phyloP scores from a whole-genome alignment of 2,329 filamentous ascomycete genomes.

The Talaromyces islandicus region DNA sequence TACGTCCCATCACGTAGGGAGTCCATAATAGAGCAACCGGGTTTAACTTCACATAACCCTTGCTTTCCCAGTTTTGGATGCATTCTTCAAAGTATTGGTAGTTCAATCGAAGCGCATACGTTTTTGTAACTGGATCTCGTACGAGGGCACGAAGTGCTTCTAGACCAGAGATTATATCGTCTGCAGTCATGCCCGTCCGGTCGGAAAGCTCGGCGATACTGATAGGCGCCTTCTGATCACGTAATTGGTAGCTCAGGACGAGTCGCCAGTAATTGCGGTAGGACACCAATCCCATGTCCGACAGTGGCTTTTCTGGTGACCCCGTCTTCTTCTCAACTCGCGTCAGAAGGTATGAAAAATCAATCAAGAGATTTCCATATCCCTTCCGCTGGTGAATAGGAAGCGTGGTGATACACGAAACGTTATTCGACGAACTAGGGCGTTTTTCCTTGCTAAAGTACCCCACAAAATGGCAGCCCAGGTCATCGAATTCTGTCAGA shows the following conservation, averaged over 20 bases:
- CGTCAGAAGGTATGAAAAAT: conserved; percentile 96
- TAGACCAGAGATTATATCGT: conserved; percentile 90
- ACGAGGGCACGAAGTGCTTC: conserved; percentile 87
- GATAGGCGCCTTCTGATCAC: conserved; percentile 54
- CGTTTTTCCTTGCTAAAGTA: conserved; percentile 99
- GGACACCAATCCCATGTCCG: conserved; percentile 95
- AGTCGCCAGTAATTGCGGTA: conserved; percentile 97
- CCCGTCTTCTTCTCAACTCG: conserved; percentile 89
- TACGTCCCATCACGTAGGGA: conserved; percentile 91
- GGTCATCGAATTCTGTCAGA: conserved; percentile 84
- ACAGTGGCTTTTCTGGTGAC: conserved; percentile 93
- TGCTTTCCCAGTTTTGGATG: conserved; percentile 80
- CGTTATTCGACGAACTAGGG: conserved; percentile 90
- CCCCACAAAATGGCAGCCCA: conserved; percentile 93
- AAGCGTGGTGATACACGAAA: conserved; percentile 92
- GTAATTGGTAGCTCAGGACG: conserved; percentile 76
- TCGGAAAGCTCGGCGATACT: conserved; percentile 59
- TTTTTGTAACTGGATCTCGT: conserved; percentile 77
- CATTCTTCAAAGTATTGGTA: conserved; percentile 80
- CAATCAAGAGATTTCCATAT: conserved; percentile 92
- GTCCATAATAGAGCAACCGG: conserved; percentile 83
- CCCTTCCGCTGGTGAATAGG: conserved; percentile 96
- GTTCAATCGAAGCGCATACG: conserved; percentile 86
- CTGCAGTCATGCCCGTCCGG: conserved; percentile 88
- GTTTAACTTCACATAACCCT: conserved; percentile 80